Conservation (phyloP, 345 rosid genomes). For the Chamaenerion angustifolium region DNA sequence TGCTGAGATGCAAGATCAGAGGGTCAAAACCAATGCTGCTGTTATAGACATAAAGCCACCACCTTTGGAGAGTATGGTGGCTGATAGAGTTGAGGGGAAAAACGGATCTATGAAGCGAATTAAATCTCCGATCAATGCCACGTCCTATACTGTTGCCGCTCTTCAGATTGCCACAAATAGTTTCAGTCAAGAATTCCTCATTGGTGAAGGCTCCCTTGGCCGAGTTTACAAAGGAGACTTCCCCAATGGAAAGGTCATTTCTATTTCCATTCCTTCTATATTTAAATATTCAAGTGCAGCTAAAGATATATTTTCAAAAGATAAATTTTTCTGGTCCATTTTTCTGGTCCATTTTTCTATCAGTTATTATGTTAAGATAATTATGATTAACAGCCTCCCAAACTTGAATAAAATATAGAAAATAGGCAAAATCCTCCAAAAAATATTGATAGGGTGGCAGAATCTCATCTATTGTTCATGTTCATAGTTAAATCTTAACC, state of each 20-base stretch:
- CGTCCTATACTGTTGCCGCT: slow-evolving; percentile 69
- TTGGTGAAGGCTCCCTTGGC: slow-evolving; percentile 97
- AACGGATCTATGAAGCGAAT: slow-evolving; percentile 59
- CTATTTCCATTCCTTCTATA: too few relatives aligned
- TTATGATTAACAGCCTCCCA: too few relatives aligned
- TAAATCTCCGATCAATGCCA: slow-evolving; percentile 68
- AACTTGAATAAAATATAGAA: too few relatives aligned
- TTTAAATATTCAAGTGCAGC: too few relatives aligned
- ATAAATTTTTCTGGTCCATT: too few relatives aligned
- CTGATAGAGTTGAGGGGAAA: slow-evolving; percentile 42
- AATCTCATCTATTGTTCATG: too few relatives aligned
- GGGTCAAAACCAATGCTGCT: slow-evolving; percentile 53
- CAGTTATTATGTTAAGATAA: too few relatives aligned
- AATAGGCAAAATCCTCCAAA: too few relatives aligned
- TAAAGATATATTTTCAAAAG: background rate
- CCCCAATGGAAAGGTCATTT: slow-evolving; percentile 67
- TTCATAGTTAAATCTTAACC: too few relatives aligned
- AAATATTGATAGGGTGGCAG: too few relatives aligned
- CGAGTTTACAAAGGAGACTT: slow-evolving; percentile 94
- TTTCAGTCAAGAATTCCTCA: slow-evolving; percentile 78
- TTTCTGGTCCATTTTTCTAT: background rate
- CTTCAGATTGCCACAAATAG: slow-evolving; percentile 87
- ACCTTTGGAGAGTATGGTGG: slow-evolving; percentile 48
- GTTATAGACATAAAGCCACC: slow-evolving; percentile 57
- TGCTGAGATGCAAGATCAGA: slow-evolving; percentile 48